phyloP scores from a whole-genome alignment of 768 basidiomycete species.

The Tylopilus sp. region DNA sequence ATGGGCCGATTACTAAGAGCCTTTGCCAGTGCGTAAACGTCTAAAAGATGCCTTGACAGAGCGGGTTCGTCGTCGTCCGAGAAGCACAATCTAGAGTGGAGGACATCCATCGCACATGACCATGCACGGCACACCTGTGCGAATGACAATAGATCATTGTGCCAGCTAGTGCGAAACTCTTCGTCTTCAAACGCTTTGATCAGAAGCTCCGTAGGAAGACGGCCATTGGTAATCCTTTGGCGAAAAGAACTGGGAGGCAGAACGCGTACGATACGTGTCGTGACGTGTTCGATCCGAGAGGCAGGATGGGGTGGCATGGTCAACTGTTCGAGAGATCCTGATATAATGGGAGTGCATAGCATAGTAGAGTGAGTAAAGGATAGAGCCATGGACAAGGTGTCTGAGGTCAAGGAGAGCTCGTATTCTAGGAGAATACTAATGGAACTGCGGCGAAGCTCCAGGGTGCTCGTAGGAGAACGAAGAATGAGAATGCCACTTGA shows the following conservation, averaged over 20 bases:
- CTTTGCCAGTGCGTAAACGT: slow-evolving; percentile 17
- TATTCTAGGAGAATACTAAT: slow-evolving; percentile 13
- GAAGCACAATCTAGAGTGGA: slow-evolving; percentile 13
- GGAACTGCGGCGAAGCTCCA: slow-evolving; percentile 2
- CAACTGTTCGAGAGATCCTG: slow-evolving; percentile 1
- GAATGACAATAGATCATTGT: slow-evolving; percentile 21
- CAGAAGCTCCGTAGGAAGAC: slow-evolving; percentile 21
- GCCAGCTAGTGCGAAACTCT: slow-evolving; percentile 19
- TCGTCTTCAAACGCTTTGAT: slow-evolving; percentile 18
- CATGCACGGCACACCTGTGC: slow-evolving; percentile 24
- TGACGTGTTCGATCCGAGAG: slow-evolving; percentile 15
- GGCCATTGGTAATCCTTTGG: slow-evolving; percentile 1
- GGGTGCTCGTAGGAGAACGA: slow-evolving; percentile 2
- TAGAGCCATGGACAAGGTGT: slow-evolving; percentile 15
- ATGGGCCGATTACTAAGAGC: slow-evolving; percentile 13
- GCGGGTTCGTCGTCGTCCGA: slow-evolving; percentile 8
- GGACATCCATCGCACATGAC: slow-evolving; percentile 22
- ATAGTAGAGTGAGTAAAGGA: slow-evolving; percentile 25
- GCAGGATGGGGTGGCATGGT: slow-evolving; percentile 4
- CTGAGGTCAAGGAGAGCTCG: slow-evolving; percentile 13
- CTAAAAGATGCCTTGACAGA: slow-evolving; percentile 1
- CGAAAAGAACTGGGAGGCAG: slow-evolving; percentile 5
- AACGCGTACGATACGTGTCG: slow-evolving; percentile 21
- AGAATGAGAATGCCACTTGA: slow-evolving; percentile 15
- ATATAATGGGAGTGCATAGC: slow-evolving; percentile 8